Base-by-base conservation (phyloP, 2,329 filamentous ascomycete species). In the Neodidymelliopsis sp. region DNA sequence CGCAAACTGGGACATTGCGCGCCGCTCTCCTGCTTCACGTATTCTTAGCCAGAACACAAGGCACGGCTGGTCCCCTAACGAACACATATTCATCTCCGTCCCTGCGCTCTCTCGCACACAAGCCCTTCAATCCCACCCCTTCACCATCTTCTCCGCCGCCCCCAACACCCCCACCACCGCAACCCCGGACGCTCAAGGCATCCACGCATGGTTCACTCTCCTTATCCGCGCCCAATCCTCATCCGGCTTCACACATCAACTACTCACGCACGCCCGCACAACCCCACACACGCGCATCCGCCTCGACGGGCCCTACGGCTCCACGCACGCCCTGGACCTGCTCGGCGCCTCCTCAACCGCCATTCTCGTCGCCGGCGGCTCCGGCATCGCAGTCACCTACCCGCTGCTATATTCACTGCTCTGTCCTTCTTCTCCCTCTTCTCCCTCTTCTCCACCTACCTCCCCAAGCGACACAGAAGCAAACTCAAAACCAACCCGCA, bases 261-360 rank as follows among this genome's bases (percentile, higher is more conserved):
- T 88, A 7, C 74, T 87, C 1, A 60, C 71, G 23, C 74, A 84
- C 57, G 82, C 83, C 2, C 72, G 70, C 7, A 58, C 67, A 0
- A 74, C 81, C 48, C 57, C 73, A 5, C 73, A 74, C 2, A 73
- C 80, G 0, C 61, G 53, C 1, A 74, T 86, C 18, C 76, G 80
- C 6, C 67, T 88, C n/a, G 84, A 88, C 56, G 85, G 85, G 0
- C 85, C 85, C 0, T 87, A 88, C 58, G 85, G 85, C 28, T 84
- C 81, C 8, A 72, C 75, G 0, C 79, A 82, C 56, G 81, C 84
- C 0, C 71, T 84, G 12, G 69, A 79, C 13, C 76, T 83, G 62
- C 74, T 87, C 2, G 74, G 75, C 6, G 75, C 78, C 13, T 75
- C 77, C 12, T 73, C 79, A 28, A 74, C 78, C 0, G 76, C 79